Base-by-base conservation (phyloP, 164 flowering plant species). In the Dillenia suffruticosa region DNA sequence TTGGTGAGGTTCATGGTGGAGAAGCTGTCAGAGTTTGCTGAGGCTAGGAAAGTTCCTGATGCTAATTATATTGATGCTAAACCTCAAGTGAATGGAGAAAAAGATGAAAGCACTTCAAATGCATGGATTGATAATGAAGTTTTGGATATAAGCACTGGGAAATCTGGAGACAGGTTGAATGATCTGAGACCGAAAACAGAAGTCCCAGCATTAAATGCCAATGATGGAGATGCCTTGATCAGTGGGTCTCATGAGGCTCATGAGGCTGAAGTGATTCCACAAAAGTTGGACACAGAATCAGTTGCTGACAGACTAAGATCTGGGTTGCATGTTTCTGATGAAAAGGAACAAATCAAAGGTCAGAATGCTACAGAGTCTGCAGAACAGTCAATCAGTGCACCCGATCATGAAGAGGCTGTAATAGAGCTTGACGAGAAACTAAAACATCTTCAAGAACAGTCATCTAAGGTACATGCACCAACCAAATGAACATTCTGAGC, bases 1-100 rank as follows among this genome's bases (percentile, higher is more conserved):
- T 60, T 89, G 78, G 73, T 86, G 55, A 79, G 93, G 56, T 91
- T 87, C 72, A 77, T 89, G 73, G 84, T 84, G 63, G 86, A 81
- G 73, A 83, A 67, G 80, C 80, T 87, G 40, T 77, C 88, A 51
- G 81, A 68, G 49, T 62, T 69, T 22, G 64, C 77, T 51, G 73
- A 66, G 74, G 61, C 45, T 12, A 63, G 62, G 60, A 71, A 71
- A 64, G 13, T 16, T 51, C 62, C 68, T 43, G 68, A 58, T 0
- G 19, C 14, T 24, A 69, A 26, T 44, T 67, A 53, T 53, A 51
- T 49, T 19, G 54, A 5, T 51, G 59, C 47, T 48, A 43, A 51
- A 51, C 32, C 56, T 50, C 59, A 47, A 49, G n/a, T 22, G 46
- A 63, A 61, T 22, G 63, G 73, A 26, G 67, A 69, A 46, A 53